phyloP scores from a whole-genome alignment of 225 moss, liverwort and hornwort genomes.

The Asterella californica region DNA sequence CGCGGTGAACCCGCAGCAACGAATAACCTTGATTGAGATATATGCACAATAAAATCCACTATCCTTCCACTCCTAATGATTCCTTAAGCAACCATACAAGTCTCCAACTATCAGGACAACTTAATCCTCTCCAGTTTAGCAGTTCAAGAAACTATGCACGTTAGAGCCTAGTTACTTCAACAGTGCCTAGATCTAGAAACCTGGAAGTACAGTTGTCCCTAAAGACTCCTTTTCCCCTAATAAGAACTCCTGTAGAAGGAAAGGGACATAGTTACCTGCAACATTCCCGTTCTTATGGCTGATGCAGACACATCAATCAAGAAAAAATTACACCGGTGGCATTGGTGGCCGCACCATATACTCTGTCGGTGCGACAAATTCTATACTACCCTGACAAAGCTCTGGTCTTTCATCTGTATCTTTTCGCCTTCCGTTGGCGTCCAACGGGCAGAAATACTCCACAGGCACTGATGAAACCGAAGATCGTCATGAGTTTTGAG shows the following conservation, averaged over 20 bases:
- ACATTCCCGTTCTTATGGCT: constrained; percentile 90
- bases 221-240: not conserved
- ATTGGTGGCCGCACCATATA: constrained; percentile 99
- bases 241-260: no score
- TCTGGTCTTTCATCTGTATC: constrained; percentile 85
- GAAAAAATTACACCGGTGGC: constrained; percentile 97
- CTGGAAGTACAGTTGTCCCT: not conserved
- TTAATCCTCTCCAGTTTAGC: no score
- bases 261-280: constrained; percentile 56
- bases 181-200: not conserved
- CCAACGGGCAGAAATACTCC: constrained; percentile 86
- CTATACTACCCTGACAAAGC: constrained; percentile 89
- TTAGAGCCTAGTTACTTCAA: not conserved
- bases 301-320: constrained; percentile 85
- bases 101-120: no score
- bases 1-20: not conserved
- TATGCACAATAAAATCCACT: not conserved
- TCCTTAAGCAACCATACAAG: no score
- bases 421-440: constrained; percentile 82
- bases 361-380: constrained; percentile 87
- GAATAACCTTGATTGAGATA: not conserved
- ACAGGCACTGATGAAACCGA: constrained; percentile 53
- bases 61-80: not conserved
- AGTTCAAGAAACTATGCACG: not conserved
- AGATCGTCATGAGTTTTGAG: not conserved